A percentile compares a stretch with the other conserved stretches of the same genome.
Evolutionary conservation across 768 basidiomycete genomes (phyloP).

Genomic region (Termitomyces sp.): DNA sequence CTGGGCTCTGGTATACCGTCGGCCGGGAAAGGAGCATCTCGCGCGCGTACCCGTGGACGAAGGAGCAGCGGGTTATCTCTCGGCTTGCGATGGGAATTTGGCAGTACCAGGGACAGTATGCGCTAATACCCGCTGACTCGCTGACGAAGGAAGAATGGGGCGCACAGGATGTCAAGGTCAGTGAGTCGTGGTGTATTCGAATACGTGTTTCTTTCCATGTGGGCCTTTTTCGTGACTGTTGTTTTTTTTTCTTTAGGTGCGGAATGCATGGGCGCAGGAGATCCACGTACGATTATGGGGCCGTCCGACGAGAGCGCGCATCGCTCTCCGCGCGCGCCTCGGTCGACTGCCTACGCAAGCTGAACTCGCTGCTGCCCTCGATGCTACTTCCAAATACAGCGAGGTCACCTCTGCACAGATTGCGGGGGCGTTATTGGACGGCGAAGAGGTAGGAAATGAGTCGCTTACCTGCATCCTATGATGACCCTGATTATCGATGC

Average conservation of each 20-base stretch:
- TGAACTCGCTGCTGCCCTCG: not conserved
- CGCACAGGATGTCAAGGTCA: slow-evolving; percentile 1
- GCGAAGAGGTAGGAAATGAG: slow-evolving; percentile 4
- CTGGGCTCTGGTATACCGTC: slow-evolving; percentile 24
- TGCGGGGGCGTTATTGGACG: not conserved
- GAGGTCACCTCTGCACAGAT: slow-evolving; percentile 5
- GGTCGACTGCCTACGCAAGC: slow-evolving; percentile 4
- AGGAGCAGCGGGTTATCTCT: slow-evolving; percentile 1
- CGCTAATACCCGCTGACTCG: slow-evolving; percentile 1
- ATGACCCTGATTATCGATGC: not conserved
- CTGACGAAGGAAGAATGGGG: slow-evolving; percentile 12
- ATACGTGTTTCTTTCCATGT: no score
- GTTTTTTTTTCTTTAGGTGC: not conserved
- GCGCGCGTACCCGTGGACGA: not conserved
- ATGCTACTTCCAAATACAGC: not conserved
- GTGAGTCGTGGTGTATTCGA: not conserved
- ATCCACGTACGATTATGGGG: slow-evolving; percentile 4
- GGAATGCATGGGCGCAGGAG: slow-evolving; percentile 3
- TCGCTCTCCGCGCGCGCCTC: slow-evolving; percentile 1
- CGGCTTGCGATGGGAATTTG: slow-evolving; percentile 2
- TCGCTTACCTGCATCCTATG: not conserved
- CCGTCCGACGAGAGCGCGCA: slow-evolving; percentile 6
- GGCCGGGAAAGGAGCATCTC: not conserved
- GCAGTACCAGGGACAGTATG: slow-evolving; percentile 16
- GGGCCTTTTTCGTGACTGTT: no score